Conservation (phyloP, 345 rosid species). For the Punica granatum region DNA sequence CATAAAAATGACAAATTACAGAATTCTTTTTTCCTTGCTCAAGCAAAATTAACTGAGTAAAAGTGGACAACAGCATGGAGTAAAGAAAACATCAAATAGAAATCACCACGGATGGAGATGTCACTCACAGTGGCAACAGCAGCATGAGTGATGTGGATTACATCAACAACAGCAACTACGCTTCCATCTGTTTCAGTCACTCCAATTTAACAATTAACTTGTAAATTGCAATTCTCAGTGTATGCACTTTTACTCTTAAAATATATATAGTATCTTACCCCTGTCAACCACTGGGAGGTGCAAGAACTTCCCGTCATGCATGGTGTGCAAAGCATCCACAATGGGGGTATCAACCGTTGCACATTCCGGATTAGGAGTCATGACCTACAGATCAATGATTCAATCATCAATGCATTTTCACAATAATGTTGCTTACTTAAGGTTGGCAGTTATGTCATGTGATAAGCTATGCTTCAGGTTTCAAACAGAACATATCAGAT, state of each 20-base stretch:
- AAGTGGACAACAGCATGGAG: background rate
- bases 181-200: slow-evolving; percentile 59
- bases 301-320: slow-evolving; percentile 97
- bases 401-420: no score
- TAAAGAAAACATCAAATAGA: background rate
- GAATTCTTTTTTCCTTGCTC: background rate
- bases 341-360: slow-evolving; percentile 81
- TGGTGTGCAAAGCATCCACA: slow-evolving; percentile 88
- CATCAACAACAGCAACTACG: slow-evolving; percentile 78
- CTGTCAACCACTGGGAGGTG: slow-evolving; percentile 91
- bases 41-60: background rate
- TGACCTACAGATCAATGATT: slow-evolving; percentile 46
- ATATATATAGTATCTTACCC: slow-evolving; percentile 33
- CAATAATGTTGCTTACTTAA: slow-evolving; percentile 6
- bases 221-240: background rate
- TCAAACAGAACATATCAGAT: background rate
- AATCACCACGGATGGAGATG: slow-evolving; percentile 2
- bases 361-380: slow-evolving; percentile 97
- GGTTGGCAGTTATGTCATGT: background rate
- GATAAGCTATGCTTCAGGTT: background rate
- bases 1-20: background rate
- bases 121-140: slow-evolving; percentile 88
- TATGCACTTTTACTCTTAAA: slow-evolving; percentile 4
- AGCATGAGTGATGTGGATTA: slow-evolving; percentile 85
- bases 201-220: slow-evolving; percentile 11